Conservation (phyloP, 2,329 filamentous ascomycete genomes). For the Nemania diffusa region DNA sequence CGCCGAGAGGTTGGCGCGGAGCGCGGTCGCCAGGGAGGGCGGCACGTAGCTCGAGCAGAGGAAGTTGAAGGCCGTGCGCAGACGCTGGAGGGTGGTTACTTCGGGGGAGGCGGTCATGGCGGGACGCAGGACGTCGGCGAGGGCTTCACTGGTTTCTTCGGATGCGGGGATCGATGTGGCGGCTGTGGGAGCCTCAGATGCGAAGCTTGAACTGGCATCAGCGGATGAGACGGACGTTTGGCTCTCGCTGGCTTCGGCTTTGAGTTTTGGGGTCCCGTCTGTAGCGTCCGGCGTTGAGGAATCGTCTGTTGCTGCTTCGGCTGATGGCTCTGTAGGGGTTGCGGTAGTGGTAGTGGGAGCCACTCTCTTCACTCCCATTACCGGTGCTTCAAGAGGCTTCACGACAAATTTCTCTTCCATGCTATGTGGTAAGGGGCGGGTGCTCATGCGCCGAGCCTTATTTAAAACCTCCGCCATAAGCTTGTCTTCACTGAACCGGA, state of each 20-base stretch:
- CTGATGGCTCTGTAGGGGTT: conserved; percentile 20
- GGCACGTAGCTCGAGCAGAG: conserved; percentile 71
- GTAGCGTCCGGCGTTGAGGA: conserved; percentile 36
- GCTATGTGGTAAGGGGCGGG: conserved; percentile 74
- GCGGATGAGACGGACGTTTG: conserved; percentile 55
- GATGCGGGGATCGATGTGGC: conserved; percentile 55
- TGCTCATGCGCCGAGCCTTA: conserved; percentile 78
- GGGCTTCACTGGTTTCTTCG: conserved; percentile 28
- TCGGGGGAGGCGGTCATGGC: conserved; percentile 60
- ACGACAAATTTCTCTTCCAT: conserved; percentile 88
- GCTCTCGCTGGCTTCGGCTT: conserved; percentile 52
- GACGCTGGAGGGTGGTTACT: conserved; percentile 68
- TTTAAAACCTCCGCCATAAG: conserved; percentile 71
- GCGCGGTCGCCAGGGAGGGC: conserved; percentile 52
- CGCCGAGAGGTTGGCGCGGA: conserved; percentile 56
- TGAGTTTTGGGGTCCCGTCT: conserved; percentile 44
- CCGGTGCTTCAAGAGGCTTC: conserved; percentile 78
- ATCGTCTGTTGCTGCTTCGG: conserved; percentile 30
- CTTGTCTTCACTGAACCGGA: conserved; percentile 78
- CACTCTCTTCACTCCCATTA: conserved; percentile 73
- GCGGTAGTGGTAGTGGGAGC: conserved; percentile 47
- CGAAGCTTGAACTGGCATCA: conserved; percentile 50
- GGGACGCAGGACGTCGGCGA: conserved; percentile 46
- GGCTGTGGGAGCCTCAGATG: conserved; percentile 57
- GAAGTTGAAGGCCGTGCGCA: conserved; percentile 72